Base-by-base conservation (phyloP, 805 yeast genomes). In the Saturnispora saitoi region DNA sequence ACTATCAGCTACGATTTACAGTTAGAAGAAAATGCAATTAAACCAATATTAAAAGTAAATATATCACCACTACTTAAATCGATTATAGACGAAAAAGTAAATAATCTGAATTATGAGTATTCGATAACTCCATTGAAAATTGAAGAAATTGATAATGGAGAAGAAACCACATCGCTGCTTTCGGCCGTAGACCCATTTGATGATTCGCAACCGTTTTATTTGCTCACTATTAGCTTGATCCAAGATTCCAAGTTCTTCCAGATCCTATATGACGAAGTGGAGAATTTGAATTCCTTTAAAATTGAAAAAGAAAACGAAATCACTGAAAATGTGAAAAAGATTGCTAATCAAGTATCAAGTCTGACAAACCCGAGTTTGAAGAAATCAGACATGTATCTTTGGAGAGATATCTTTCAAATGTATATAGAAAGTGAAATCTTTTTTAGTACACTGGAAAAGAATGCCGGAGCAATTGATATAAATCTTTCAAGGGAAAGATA, bases 361-460 rank as follows among this genome's bases (percentile, higher is more conserved):
- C 62, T 70, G 15, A 60, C 75, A 0, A 57, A 66, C 12, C 78
- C 81, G 0, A 64, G 65, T 32, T 61, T 61, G 40, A 71, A 69
- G 47, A 69, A 67, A 34, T 65, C 72, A 1, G 91, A 84, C 58
- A 65, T 83, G 63, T 80, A 80, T 56, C 69, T 70, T 8, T 85
- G 91, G 91, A 67, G 91, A 50, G 78, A 80, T 56, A 70, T 84
- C 9, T 83, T 84, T 64, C 76, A 72, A 56, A 62, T 75, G 19
- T 84, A 83, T 55, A 70, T 83, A 24, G 90, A 83, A 53, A 72
- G 78, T 22, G 84, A 83, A 53, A 76, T 84, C 30, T 83, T 78
- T 53, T 77, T 81, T 63, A 53, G 61, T 43, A 62, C 65, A 2
- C 38, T 52, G 24, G 83, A 78, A 48, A 58, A 58, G 32, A 61